A percentile compares a stretch with the other conserved stretches of the same genome.
Evolutionary conservation across 2,329 filamentous ascomycete genomes (phyloP).

Genomic region (Trichoderma sp.): DNA sequence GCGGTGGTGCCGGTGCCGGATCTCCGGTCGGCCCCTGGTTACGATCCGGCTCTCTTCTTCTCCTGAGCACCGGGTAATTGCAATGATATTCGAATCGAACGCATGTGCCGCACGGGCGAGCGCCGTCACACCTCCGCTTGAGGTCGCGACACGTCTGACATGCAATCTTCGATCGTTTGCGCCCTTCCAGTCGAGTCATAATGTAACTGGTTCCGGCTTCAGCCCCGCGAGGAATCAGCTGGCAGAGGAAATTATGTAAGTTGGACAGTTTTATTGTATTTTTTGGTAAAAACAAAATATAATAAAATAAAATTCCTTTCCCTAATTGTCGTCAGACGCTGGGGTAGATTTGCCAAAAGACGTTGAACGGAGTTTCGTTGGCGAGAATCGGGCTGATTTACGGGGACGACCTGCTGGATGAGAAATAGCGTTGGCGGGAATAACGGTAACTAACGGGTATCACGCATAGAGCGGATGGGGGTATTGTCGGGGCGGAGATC

Average conservation of each 20-base stretch:
- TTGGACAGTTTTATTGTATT: not conserved
- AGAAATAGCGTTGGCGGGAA: not conserved
- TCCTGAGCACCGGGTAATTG: not conserved
- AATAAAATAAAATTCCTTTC: not conserved
- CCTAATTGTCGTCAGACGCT: not conserved
- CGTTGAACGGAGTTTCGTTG: not conserved
- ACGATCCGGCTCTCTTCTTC: not conserved
- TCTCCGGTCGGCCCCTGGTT: not conserved
- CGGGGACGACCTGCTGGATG: not conserved
- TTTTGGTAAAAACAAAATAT: too few species aligned
- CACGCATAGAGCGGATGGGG: conserved; percentile 8
- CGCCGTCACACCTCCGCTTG: conserved; percentile 3
- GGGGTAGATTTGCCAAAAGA: not conserved
- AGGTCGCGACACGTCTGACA: conserved; percentile 10
- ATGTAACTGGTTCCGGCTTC: not conserved
- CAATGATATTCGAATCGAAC: conserved; percentile 6
- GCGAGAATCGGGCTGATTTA: not conserved
- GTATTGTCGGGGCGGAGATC: not conserved
- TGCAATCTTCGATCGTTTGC: conserved; percentile 3
- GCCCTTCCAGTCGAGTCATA: conserved; percentile 3
- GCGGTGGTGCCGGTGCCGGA: not conserved
- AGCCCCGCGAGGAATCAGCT: not conserved
- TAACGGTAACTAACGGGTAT: not conserved
- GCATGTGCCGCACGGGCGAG: conserved; percentile 6
- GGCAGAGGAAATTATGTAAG: not conserved